Percentiles rank a stretch among this genome's conserved stretches.
These are phyloP conservation scores for Antrodiella citrinella DNA, from an alignment of 768 basidiomycete species.

Conservation along the genomic window DNA sequence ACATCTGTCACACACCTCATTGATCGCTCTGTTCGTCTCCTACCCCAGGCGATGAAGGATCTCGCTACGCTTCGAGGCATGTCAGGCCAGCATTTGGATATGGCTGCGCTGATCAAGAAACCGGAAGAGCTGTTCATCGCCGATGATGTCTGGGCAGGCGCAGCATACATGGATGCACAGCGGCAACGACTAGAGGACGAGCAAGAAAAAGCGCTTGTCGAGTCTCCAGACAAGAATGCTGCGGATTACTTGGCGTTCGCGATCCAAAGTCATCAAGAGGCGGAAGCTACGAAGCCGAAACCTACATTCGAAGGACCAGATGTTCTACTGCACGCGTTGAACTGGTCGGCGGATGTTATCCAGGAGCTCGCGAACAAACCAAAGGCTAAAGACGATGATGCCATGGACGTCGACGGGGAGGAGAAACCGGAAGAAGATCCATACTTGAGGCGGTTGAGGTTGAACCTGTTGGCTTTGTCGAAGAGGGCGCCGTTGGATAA, in stretches of 20 bases:
- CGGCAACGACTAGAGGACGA: constrained; percentile 17
- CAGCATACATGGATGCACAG: constrained; percentile 26
- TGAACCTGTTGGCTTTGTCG: constrained; percentile 70
- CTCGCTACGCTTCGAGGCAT: constrained; percentile 15
- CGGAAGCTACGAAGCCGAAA: constrained; percentile 14
- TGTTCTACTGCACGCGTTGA: constrained; percentile 48
- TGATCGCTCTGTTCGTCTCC: constrained; percentile 12
- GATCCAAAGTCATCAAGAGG: constrained; percentile 23
- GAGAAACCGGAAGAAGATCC: constrained; percentile 35
- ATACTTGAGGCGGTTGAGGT: constrained; percentile 46
- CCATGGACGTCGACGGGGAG: constrained; percentile 7
- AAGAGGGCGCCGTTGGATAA: constrained; percentile 71
- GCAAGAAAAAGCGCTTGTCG: constrained; percentile 19
- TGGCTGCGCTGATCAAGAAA: constrained; percentile 32
- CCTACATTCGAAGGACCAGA: constrained; percentile 32
- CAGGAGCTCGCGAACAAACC: constrained; percentile 24
- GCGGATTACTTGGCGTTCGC: constrained; percentile 21
- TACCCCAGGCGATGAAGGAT: constrained; percentile 13
- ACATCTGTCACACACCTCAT: constrained; percentile 11
- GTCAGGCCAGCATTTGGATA: constrained; percentile 26
- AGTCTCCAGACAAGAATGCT: constrained; percentile 22
- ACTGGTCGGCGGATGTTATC: constrained; percentile 48
- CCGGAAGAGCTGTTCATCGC: constrained; percentile 35
- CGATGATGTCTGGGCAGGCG: constrained; percentile 27
- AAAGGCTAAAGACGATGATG: constrained; percentile 1